Conservation (phyloP, 73 alveolate genomes). For the Symbiodinium pilosum region DNA sequence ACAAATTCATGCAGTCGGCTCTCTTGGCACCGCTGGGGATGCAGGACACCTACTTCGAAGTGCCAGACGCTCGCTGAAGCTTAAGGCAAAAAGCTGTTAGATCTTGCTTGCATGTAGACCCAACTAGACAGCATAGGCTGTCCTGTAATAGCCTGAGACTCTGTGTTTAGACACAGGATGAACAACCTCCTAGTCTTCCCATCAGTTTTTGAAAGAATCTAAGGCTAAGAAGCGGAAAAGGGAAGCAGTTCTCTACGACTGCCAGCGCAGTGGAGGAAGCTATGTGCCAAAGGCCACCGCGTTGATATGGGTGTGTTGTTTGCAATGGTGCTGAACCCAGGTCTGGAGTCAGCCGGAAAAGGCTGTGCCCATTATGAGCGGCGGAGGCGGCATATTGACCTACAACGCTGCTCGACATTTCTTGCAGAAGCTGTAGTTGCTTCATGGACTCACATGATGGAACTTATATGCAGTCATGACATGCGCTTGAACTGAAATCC, state of each 20-base stretch:
- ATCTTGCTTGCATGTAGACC: too few species aligned
- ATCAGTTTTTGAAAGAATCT: neutral
- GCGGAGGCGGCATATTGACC: slow-evolving; percentile 60
- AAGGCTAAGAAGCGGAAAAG: slow-evolving; percentile 52
- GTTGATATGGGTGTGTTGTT: neutral
- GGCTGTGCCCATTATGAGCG: slow-evolving; percentile 70
- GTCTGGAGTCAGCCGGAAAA: slow-evolving; percentile 34
- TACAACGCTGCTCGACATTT: slow-evolving; percentile 53
- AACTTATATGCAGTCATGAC: too few species aligned
- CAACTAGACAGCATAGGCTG: neutral
- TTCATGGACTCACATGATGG: too few species aligned
- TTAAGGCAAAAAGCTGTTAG: too few species aligned
- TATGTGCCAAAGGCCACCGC: slow-evolving; percentile 39
- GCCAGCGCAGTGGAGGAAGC: slow-evolving; percentile 46
- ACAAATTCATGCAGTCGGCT: slow-evolving; percentile 24
- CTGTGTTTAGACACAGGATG: neutral
- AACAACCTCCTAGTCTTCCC: neutral
- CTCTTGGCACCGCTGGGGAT: slow-evolving; percentile 42
- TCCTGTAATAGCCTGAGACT: neutral
- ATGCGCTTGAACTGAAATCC: too few species aligned
- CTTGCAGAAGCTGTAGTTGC: too few species aligned
- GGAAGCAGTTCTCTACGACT: slow-evolving; percentile 53
- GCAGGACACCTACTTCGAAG: slow-evolving; percentile 60
- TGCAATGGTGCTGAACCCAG: neutral
- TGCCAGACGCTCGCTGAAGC: neutral